Conservation (phyloP, 2,329 filamentous ascomycete species). For the Parastagonospora avenae region DNA sequence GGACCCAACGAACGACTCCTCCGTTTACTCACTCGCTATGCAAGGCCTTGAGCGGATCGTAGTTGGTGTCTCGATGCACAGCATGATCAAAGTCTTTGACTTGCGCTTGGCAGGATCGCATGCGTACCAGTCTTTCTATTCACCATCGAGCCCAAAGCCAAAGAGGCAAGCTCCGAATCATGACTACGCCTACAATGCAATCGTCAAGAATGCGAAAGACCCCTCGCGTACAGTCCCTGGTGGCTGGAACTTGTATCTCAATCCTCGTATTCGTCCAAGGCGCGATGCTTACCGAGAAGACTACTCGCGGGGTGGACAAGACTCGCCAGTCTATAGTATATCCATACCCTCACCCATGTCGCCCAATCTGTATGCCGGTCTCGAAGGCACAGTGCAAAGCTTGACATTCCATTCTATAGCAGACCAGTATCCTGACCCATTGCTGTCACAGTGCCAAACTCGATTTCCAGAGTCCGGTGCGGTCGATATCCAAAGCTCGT, state of each 20-base stretch:
- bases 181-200: constrained; percentile 20
- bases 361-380: constrained; percentile 54
- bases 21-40: constrained; percentile 63
- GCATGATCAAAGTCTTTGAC: constrained; percentile 67
- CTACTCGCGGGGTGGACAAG: constrained; percentile 21
- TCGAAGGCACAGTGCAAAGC: constrained; percentile 53
- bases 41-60: constrained; percentile 63
- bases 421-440: constrained; percentile 52
- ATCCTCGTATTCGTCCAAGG: constrained; percentile 35
- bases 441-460: constrained; percentile 29
- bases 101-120: constrained; percentile 57
- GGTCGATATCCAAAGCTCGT: constrained; percentile 35
- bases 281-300: constrained; percentile 19
- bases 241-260: constrained; percentile 57
- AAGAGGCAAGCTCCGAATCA: background rate
- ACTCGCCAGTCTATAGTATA: constrained; percentile 56
- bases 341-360: constrained; percentile 53
- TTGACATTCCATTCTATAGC: constrained; percentile 51
- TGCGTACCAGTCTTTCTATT: constrained; percentile 44
- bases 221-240: constrained; percentile 14
- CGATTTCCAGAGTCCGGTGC: constrained; percentile 14
- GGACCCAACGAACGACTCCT: constrained; percentile 62
- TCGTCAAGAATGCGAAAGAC: constrained; percentile 11
- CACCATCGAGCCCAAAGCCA: constrained; percentile 10
- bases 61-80: constrained; percentile 62